Evolutionary conservation across 805 yeast genomes (phyloP), one percentile per base, ranked within the genome.

Genomic region (Metschnikowia vanudenii): DNA sequence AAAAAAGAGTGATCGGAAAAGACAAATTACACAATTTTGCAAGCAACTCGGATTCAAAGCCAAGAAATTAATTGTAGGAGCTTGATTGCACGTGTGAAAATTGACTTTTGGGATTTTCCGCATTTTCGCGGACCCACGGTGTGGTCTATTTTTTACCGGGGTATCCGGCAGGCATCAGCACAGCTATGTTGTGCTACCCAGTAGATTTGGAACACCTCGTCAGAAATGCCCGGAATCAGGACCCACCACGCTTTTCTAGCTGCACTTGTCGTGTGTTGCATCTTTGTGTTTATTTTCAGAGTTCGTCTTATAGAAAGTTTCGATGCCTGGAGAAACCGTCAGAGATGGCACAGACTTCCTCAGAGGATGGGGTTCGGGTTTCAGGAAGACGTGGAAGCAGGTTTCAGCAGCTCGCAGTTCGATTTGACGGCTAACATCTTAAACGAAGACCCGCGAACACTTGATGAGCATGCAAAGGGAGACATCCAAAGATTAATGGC

Each of bases 371-470:
- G 51, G 32, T 39, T 41, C 16, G 48, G 54, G 9, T 67, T 69
- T 46, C 58, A 59, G 39, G 68, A 69, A n/a, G 88, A 83, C 41
- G 33, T 65, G 39, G 69, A 78, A 38, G 64, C 68, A 7, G 92
- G 92, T 0, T 62, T 87, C 19, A 66, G 74, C 24, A 85, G 92
- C 4, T 68, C 65, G 34, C 75, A 69, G 26, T 87, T 87, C 57
- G 79, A 83, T 60, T 59, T 87, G 10, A 54, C 57, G 3, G 52
- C 67, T 2, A 72, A 76, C 38, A 64, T 74, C 12, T 63, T 62
- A 18, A 48, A 58, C n/a, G 67, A 65, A 9, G 96, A 87, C 56
- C 34, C 67, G 1, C 74, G 95, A 45, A 56, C 64, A n/a, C 67
- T 87, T 30, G 81, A 79, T 59, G 79, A 71, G 33, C 58, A 47